Percentiles rank a stretch among this genome's conserved stretches.
Conservation (phyloP, 1,139 yeast species). For the Protomyces inouyei region DNA sequence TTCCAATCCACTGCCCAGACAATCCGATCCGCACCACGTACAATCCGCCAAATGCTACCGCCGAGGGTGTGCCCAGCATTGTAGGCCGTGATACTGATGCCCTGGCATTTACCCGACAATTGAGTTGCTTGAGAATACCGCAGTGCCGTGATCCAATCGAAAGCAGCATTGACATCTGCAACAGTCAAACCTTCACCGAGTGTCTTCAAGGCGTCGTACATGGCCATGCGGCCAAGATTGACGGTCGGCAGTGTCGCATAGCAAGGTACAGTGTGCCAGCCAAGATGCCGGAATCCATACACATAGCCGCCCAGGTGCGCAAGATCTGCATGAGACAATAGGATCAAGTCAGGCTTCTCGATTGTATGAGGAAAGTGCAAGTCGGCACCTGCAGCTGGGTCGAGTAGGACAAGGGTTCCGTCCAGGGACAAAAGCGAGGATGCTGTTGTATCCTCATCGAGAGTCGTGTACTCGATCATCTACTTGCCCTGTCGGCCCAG, state of each 20-base stretch:
- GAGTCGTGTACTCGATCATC: slow-evolving; percentile 15
- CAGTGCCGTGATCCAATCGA: slow-evolving; percentile 61
- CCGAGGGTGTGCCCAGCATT: slow-evolving; percentile 94
- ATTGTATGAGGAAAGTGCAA: slow-evolving; percentile 18
- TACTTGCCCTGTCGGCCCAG: no score
- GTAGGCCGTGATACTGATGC: slow-evolving; percentile 69
- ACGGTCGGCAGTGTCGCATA: slow-evolving; percentile 86
- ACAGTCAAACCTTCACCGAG: slow-evolving; percentile 50
- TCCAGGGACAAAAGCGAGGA: slow-evolving; percentile 27
- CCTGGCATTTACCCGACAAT: slow-evolving; percentile 44
- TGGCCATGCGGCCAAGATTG: slow-evolving; percentile 78
- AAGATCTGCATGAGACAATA: slow-evolving; percentile 80
- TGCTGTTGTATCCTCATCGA: slow-evolving; percentile 1
- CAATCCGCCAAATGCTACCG: slow-evolving; percentile 80
- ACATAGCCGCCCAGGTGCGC: slow-evolving; percentile 79
- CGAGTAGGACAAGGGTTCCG: slow-evolving; percentile 25
- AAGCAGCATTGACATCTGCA: slow-evolving; percentile 72
- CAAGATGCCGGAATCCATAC: slow-evolving; percentile 55
- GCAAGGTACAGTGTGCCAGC: slow-evolving; percentile 63
- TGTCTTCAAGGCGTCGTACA: slow-evolving; percentile 73
- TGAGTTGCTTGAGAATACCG: slow-evolving; percentile 77
- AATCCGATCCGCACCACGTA: slow-evolving; percentile 68
- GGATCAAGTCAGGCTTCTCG: slow-evolving; percentile 49
- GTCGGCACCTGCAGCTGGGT: slow-evolving; percentile 29
- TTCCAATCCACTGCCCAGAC: slow-evolving; percentile 94